Conservation (phyloP, 1,139 yeast species). For the Debaryomycetaceae sp. region DNA sequence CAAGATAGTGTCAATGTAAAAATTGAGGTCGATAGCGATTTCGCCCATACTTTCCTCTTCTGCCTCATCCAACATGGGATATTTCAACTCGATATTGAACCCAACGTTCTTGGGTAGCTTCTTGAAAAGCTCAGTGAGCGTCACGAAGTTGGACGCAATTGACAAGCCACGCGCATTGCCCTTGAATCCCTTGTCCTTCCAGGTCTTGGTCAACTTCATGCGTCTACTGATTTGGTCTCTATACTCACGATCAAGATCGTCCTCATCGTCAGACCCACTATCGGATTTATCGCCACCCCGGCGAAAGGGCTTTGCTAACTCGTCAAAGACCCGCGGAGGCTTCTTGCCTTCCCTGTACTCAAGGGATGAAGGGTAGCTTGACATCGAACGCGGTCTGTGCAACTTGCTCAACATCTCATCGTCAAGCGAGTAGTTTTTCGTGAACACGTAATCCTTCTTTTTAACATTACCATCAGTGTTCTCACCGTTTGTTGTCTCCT, state of each 20-base stretch:
- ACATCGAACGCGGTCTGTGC: conserved; percentile 39
- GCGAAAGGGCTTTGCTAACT: conserved; percentile 6
- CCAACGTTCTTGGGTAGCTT: conserved; percentile 83
- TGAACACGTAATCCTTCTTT: conserved; percentile 9
- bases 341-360: conserved; percentile 16
- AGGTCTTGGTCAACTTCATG: conserved; percentile 83
- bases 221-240: conserved; percentile 49
- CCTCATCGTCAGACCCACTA: conserved; percentile 21
- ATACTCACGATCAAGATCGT: conserved; percentile 35
- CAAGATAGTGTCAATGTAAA: conserved; percentile 82
- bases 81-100: conserved; percentile 90
- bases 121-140: conserved; percentile 77
- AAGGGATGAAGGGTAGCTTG: conserved; percentile 34
- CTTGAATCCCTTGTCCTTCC: conserved; percentile 81
- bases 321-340: conserved; percentile 7
- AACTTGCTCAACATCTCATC: conserved; percentile 33
- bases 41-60: conserved; percentile 86
- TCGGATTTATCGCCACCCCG: conserved; percentile 9
- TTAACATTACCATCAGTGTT: conserved; percentile 9
- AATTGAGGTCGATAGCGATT: conserved; percentile 76
- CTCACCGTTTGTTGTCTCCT: conserved; percentile 2
- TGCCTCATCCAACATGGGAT: conserved; percentile 94
- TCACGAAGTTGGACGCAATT: conserved; percentile 88
- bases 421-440: conserved; percentile 27
- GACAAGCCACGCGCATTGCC: conserved; percentile 89